phyloP scores from a whole-genome alignment of 768 basidiomycete species.

The Leucocoprinus sp. region DNA sequence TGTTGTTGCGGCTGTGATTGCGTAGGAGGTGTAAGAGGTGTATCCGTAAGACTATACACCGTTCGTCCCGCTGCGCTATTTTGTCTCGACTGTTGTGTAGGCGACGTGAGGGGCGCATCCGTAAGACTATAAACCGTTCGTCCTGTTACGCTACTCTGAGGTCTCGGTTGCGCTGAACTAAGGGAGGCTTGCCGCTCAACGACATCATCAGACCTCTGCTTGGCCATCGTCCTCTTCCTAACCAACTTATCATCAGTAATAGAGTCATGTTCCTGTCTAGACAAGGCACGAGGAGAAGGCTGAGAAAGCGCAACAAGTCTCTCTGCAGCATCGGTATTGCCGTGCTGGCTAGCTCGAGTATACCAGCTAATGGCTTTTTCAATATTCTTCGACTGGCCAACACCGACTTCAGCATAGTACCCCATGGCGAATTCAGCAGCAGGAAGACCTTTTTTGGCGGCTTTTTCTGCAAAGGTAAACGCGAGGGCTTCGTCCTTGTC shows the following conservation, averaged over 20 bases:
- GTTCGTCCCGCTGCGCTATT: too few relatives aligned
- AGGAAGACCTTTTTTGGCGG: conserved; percentile 62
- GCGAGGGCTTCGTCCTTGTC: conserved; percentile 86
- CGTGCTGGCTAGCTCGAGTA: conserved; percentile 61
- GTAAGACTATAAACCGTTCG: too few relatives aligned
- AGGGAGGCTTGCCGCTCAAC: conserved; percentile 7
- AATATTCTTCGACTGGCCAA: conserved; percentile 62
- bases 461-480: conserved; percentile 85
- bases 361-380: conserved; percentile 76
- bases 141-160: conserved; percentile 4
- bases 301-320: conserved; percentile 64
- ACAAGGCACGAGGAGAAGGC: conserved; percentile 55
- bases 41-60: too few relatives aligned
- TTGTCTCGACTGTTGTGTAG: too few relatives aligned
- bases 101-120: too few relatives aligned
- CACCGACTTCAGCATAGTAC: conserved; percentile 90
- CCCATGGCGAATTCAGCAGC: conserved; percentile 94
- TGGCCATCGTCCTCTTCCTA: conserved; percentile 68
- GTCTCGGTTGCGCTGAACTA: neutral
- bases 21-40: too few relatives aligned
- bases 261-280: conserved; percentile 71
- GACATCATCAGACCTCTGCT: conserved; percentile 33
- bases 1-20: conserved; percentile 12
- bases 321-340: conserved; percentile 72
- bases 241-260: conserved; percentile 77